Evolutionary conservation across 2,329 filamentous ascomycete genomes (phyloP).

Genomic region (Xylaria sp.): DNA sequence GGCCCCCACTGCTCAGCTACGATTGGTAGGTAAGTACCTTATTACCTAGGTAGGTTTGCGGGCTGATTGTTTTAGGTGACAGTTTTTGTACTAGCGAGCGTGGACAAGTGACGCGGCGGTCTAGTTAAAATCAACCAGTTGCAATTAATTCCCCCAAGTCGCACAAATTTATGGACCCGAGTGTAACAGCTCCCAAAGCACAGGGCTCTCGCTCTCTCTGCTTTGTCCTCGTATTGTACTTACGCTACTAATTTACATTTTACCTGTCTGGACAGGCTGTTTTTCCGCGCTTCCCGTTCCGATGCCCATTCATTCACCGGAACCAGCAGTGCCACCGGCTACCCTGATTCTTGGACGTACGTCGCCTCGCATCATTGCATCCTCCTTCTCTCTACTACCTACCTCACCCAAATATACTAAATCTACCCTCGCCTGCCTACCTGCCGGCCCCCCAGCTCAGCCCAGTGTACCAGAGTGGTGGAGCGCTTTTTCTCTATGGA

Average conservation of each 20-base stretch:
- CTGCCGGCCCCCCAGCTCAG: not conserved
- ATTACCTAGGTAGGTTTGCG: too few species aligned
- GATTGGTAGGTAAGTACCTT: too few species aligned
- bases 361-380: not conserved
- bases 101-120: too few species aligned
- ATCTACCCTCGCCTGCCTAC: not conserved
- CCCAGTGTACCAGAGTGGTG: not conserved
- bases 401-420: not conserved
- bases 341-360: not conserved
- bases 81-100: not conserved
- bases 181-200: not conserved
- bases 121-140: too few species aligned
- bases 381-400: not conserved
- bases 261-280: not conserved
- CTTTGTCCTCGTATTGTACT: not conserved
- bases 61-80: too few species aligned
- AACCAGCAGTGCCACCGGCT: not conserved
- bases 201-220: too few species aligned
- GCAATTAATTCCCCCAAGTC: too few species aligned
- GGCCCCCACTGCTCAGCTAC: too few species aligned
- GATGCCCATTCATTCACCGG: not conserved
- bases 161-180: not conserved
- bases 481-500: not conserved
- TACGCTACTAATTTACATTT: not conserved
- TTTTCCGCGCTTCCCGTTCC: not conserved